Evolutionary conservation across 2,329 filamentous ascomycete genomes (phyloP), one percentile per base, ranked within the genome.

Genomic region (Chaetomiaceae sp.): DNA sequence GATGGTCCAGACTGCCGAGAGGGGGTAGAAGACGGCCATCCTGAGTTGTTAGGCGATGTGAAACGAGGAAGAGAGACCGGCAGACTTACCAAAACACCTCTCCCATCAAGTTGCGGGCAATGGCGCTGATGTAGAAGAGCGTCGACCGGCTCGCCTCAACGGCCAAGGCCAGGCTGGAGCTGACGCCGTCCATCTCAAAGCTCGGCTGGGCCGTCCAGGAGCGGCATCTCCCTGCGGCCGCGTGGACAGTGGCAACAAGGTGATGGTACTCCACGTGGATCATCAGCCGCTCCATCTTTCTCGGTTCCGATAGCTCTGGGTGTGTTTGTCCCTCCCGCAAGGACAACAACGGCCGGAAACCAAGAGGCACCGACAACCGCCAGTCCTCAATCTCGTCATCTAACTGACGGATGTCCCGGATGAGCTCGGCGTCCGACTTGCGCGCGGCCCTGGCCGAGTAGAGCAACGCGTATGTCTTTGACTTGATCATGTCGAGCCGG

Each of bases 131-230:
- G 45, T 76, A 81, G 2, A 75, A 65, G 2, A 83, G 61, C 0
- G 78, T 81, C 0, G 79, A 79, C 4, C 80, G 74, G 57, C 78
- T 81, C 0, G 79, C 79, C 50, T 82, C 77, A 0, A 82, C 69
- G 0, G 78, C 76, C 2, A 83, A 63, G 1, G 75, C 74, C 14
- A 80, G 65, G 51, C 79, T 82, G 0, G 79, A 82, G 20, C 72
- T 73, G 0, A 82, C 69, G 0, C 76, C 76, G 14, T 75, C 71
- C 51, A 74, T 71, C 38, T 73, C 57, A 50, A 63, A 63, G 47
- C 47, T 64, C 51, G 69, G 66, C 38, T 61, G 53, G 4, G 17
- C 25, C 19, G 46, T 48, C 68, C 73, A 75, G 7, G 72, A 68
- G 25, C 72, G 69, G 53, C 78, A 82, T 2, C 79, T 67, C 4